A percentile compares a stretch with the other conserved stretches of the same genome.
These are phyloP conservation scores for Sechiopsis laciniata DNA, from an alignment of 306 rosid genomes.

Conservation along the genomic window DNA sequence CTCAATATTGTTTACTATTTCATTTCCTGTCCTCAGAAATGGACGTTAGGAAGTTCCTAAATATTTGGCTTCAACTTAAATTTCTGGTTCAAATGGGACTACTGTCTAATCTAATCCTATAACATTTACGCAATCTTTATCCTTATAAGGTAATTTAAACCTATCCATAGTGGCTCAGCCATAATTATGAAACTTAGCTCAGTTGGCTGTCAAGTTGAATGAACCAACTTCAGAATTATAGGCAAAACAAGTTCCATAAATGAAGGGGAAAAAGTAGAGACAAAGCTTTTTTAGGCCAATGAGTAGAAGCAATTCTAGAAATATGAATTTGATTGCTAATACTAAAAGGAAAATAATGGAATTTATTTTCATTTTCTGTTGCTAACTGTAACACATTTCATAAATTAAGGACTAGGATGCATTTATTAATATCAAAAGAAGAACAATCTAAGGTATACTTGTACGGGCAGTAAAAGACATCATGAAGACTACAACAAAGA, in stretches of 20 bases:
- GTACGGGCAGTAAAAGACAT: background rate
- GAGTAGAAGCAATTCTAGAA: slow-evolving; percentile 1
- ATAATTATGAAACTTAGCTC: background rate
- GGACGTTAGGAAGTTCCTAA: background rate
- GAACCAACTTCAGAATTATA: background rate
- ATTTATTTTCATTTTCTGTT: background rate
- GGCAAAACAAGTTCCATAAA: background rate
- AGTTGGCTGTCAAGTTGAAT: background rate
- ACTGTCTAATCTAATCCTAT: background rate
- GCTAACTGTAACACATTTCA: background rate
- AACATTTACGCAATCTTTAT: background rate
- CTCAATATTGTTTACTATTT: background rate
- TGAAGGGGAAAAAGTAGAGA: background rate
- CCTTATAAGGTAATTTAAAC: background rate
- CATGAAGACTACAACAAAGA: background rate
- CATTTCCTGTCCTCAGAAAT: background rate
- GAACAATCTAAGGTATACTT: background rate
- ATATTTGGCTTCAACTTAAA: background rate
- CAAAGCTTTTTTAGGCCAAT: background rate
- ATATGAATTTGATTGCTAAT: background rate
- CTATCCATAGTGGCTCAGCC: background rate
- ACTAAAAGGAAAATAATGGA: background rate
- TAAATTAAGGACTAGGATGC: background rate
- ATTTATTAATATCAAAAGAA: slow-evolving; percentile 25
- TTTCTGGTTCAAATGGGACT: background rate